phyloP scores from a whole-genome alignment of 1,284 basidiomycete species.

The Xerocomus nothofagi region DNA sequence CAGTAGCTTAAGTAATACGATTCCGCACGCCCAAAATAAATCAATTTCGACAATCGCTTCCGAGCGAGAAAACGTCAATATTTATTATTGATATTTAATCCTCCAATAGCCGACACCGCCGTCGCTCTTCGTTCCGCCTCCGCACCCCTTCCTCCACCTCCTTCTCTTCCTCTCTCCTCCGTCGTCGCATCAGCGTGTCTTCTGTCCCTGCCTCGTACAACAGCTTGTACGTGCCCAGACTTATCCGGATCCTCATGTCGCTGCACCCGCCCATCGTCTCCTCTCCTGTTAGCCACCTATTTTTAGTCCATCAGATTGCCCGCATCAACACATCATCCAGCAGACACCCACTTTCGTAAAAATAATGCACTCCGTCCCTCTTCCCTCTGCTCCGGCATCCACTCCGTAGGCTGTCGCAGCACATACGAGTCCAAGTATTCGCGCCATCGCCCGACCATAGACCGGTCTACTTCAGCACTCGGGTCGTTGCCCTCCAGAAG shows the following conservation, averaged over 20 bases:
- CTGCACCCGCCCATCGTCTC: constrained; percentile 35
- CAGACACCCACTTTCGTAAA: constrained; percentile 46
- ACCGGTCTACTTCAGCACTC: constrained; percentile 59
- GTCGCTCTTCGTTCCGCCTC: constrained; percentile 53
- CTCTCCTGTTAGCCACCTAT: constrained; percentile 38
- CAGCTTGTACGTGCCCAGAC: constrained; percentile 67
- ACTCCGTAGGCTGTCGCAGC: constrained; percentile 69
- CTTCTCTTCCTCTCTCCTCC: constrained; percentile 39
- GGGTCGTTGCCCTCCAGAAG: constrained; percentile 80
- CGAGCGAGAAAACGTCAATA: too few relatives aligned
- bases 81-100: not conserved
- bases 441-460: constrained; percentile 64
- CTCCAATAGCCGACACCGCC: constrained; percentile 41
- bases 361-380: constrained; percentile 44
- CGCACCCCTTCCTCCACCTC: constrained; percentile 45
- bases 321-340: constrained; percentile 1
- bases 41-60: too few relatives aligned
- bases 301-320: constrained; percentile 34
- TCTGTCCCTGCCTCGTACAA: constrained; percentile 69
- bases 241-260: constrained; percentile 61
- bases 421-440: constrained; percentile 89
- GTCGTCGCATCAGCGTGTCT: constrained; percentile 47
- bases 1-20: constrained; percentile 32
- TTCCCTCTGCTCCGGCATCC: constrained; percentile 51
- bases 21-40: constrained; percentile 19